Evolutionary conservation across 2,329 filamentous ascomycete species (phyloP), one percentile per base, ranked within the genome.

Genomic region (Arthrobotrys pseudoclavata): DNA sequence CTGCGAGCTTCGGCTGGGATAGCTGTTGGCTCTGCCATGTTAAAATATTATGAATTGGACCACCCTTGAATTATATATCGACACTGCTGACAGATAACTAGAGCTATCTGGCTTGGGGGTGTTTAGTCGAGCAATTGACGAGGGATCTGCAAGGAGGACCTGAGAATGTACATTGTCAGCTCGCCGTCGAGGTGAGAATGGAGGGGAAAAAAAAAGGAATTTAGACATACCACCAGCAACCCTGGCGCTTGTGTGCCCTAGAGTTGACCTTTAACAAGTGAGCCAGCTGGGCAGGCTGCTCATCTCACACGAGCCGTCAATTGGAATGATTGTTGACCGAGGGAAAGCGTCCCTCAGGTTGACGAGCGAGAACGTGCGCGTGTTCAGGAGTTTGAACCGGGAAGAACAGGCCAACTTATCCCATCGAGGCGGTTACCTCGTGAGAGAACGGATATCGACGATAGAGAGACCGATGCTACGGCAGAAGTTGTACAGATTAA

Each of bases 261-360:
- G 22, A 40, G 45, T 68, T 68, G 74, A 61, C 74, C 74, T 71
- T 34, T 63, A 52, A 34, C 20, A 13, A 67, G 67, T 71, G 74
- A 77, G 74, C 74, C 67, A 77, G 74, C 74, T 77, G 74, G 74
- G 74, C 74, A 63, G 62, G 67, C 74, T 77, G 74, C 74, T 77
- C 74, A 77, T 61, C 67, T 66, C 74, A 63, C 68, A 71, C 74
- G 66, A 63, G 52, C 53, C 61, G 74, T 77, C 74, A 77, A 77
- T 71, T 77, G 48, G 74, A 70, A 53, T 62, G 62, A 62, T 52
- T 18, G 18, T 61, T 61, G 47, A 47, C 31, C 63, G 67, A 70
- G 74, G 74, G 68, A 71, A 60, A 29, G 29, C 6, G 67, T 55
- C 74, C 74, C 70, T 53, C 64, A 69, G 42, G 50, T 31, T 60